Evolutionary conservation across 129 eudicot genomes (phyloP).

Genomic region (Lactuca saligna): DNA sequence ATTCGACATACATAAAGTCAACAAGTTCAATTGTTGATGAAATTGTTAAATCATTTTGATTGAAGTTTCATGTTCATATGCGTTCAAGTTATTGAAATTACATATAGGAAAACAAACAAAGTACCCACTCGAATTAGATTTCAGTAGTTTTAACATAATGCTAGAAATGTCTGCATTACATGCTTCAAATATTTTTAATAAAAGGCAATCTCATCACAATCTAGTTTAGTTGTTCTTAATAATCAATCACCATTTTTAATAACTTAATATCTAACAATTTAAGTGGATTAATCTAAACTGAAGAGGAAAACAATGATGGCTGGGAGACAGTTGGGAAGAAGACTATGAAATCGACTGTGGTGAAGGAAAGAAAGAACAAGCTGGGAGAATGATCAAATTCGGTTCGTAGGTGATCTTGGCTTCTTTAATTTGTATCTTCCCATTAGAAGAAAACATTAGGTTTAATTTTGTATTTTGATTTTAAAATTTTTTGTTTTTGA

Average conservation of each 20-base stretch:
- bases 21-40: neutral
- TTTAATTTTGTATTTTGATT: too few relatives aligned
- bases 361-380: constrained; percentile 62
- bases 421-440: too few relatives aligned
- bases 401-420: too few relatives aligned
- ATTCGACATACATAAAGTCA: neutral
- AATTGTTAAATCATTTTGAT: neutral
- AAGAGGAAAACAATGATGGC: constrained; percentile 52
- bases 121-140: too few relatives aligned
- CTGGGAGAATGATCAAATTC: too few relatives aligned
- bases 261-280: neutral
- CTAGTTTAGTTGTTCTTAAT: constrained; percentile 17
- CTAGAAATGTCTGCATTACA: constrained; percentile 18
- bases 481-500: too few relatives aligned
- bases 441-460: too few relatives aligned
- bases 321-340: constrained; percentile 81
- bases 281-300: constrained; percentile 32
- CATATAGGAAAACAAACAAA: too few relatives aligned
- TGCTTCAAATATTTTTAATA: constrained; percentile 33
- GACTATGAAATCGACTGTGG: constrained; percentile 86
- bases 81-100: neutral
- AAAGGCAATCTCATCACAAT: constrained; percentile 30
- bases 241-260: neutral
- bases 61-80: neutral
- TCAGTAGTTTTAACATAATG: neutral